Evolutionary conservation across 1,284 basidiomycete species (phyloP), one percentile per base, ranked within the genome.

Genomic region (Macrocystidia cucumis): DNA sequence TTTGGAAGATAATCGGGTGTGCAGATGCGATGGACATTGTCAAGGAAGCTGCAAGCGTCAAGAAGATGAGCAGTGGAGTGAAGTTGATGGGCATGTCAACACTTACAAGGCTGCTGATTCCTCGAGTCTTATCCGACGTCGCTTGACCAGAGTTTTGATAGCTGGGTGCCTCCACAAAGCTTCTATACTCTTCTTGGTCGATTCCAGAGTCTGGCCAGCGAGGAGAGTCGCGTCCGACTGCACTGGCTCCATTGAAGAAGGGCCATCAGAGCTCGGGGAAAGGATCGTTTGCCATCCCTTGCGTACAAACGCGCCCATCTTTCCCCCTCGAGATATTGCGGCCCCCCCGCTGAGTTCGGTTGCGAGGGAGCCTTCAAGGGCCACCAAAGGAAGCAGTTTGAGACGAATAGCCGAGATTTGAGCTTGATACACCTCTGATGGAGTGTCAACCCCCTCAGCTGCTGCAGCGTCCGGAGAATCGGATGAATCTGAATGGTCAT

Each of bases 61-160:
- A 36, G 22, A 28, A 23, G 25, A 32, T 27, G 11, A 30, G 25
- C 31, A n/a, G n/a, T n/a, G 20, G 26, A 33, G 11, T 6, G 5
- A 20, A 25, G 4, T 29, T 13, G 32, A 7, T n/a, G 36, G 32
- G 32, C 34, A 34, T 28, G n/a, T 30, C 26, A 40, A 29, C 4
- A 67, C 78, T 51, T 50, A 88, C 85, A 81, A 86, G 16, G 74
- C 59, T 1, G 78, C 80, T n/a, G 76, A 79, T 49, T 88, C 84
- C 38, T 87, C 80, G 4, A 88, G 60, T 39, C 72, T 67, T 42
- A 88, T 59, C 49, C 74, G 77, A 35, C 78, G 67, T 18, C 64
- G 55, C 27, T 68, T 59, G 24, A 85, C 27, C 21, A 85, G 55
- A 40, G 63, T 56, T 45, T 65, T 67, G 17, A 86, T 77, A 2